Evolutionary conservation across 768 basidiomycete genomes (phyloP), one percentile per base, ranked within the genome.

Genomic region (Lactarius psammicola): DNA sequence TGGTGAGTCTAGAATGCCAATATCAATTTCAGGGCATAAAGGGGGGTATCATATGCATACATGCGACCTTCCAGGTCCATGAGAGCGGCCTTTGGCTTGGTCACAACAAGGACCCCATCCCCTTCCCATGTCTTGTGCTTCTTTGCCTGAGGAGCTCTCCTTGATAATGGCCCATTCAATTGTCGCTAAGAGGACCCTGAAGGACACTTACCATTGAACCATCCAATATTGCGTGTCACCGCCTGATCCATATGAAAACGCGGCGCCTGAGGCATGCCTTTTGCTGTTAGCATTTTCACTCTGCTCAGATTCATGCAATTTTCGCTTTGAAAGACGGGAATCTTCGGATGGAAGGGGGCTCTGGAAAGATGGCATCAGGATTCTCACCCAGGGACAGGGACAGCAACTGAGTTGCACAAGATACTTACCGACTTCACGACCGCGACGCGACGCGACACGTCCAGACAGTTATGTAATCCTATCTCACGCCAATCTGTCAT

Each of bases 41-140:
- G 11, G 8, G 36, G n/a, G 53, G 31, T 59, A 33, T 26, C 30
- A 4, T 33, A 60, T 56, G 69, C 85, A 66, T 75, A 90, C 90
- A 80, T 73, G 79, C 83, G 85, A 28, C 88, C 88, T 60, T 91
- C 87, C 9, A 78, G 73, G 69, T 88, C 85, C 65, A 84, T 85
- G 31, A 91, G 75, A 4, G 77, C 81, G 56, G 81, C 82, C 71
- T 78, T 74, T 9, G 59, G 60, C 54, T 74, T 76, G 64, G 71
- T 80, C 20, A 85, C 78, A 11, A 84, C 83, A 5, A 91, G 79
- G n/a, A 89, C 80, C 42, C 81, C 87, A 71, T 88, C 91, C 42
- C 90, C 92, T 60, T 95, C 92, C 94, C 94, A 95, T 0, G 89
- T 93, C 74, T 94, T 93, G 72, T 94, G 87, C 76, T 95, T 95